Conservation (phyloP, 2,329 filamentous ascomycete species). For the Colletotrichum karsti region DNA sequence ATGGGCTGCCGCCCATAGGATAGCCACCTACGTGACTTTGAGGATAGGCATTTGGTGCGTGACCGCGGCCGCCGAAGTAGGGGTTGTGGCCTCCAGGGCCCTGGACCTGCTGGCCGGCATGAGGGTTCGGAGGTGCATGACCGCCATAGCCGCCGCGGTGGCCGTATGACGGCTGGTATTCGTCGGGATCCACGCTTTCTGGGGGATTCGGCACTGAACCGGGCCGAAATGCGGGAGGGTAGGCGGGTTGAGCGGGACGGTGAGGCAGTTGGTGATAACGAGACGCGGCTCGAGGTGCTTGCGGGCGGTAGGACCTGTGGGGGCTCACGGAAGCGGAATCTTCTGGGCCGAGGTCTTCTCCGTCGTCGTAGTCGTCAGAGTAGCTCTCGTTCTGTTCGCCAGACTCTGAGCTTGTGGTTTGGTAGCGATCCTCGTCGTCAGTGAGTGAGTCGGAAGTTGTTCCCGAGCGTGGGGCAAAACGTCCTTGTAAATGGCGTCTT, state of each 20-base stretch:
- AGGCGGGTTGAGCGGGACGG: constrained; percentile 33
- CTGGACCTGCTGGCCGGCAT: constrained; percentile 8
- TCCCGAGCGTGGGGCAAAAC: constrained; percentile 24
- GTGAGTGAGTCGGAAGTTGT: constrained; percentile 44
- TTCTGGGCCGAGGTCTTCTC: constrained; percentile 55
- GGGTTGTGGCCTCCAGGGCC: constrained; percentile 39
- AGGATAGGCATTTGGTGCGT: constrained; percentile 44
- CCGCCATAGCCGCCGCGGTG: constrained; percentile 27
- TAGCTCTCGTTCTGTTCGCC: constrained; percentile 36
- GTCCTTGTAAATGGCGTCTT: constrained; percentile 24
- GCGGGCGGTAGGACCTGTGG: constrained; percentile 35
- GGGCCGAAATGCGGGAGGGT: constrained; percentile 46
- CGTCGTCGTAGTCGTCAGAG: constrained; percentile 41
- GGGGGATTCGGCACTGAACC: constrained; percentile 58
- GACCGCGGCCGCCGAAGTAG: constrained; percentile 38
- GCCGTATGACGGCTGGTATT: constrained; percentile 60
- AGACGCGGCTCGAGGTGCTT: constrained; percentile 30
- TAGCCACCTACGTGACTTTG: constrained; percentile 57
- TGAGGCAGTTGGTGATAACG: constrained; percentile 36
- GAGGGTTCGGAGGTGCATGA: constrained; percentile 30
- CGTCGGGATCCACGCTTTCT: constrained; percentile 73
- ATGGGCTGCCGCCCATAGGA: constrained; percentile 43
- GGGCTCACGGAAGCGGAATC: constrained; percentile 65
- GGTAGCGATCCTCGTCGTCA: constrained; percentile 49
- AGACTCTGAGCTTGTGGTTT: constrained; percentile 38